Conservation (phyloP, 1,284 basidiomycete genomes). For the Earliella scabrosa region DNA sequence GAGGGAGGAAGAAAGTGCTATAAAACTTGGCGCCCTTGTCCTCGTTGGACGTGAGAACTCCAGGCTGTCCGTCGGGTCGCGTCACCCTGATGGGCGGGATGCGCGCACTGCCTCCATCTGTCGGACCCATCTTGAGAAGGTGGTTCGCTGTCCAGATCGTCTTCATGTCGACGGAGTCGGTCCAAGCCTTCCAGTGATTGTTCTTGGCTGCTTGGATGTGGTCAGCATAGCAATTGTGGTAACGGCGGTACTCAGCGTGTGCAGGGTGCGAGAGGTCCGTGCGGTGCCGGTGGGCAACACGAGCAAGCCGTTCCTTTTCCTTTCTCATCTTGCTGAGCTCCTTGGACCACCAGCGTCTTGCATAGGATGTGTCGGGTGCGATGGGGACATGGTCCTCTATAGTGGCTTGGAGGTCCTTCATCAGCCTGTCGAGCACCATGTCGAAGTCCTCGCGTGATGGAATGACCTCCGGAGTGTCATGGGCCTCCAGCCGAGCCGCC, state of each 20-base stretch:
- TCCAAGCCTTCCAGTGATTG: constrained; percentile 41
- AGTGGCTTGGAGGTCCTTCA: constrained; percentile 19
- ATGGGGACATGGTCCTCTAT: constrained; percentile 30
- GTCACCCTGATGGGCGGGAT: constrained; percentile 32
- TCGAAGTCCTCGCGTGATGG: constrained; percentile 11
- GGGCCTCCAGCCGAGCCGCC: not conserved
- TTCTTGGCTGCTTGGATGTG: constrained; percentile 35
- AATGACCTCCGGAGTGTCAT: not conserved
- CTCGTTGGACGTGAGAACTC: constrained; percentile 4
- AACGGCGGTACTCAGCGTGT: constrained; percentile 27
- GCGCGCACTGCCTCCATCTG: constrained; percentile 36
- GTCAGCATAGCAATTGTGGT: constrained; percentile 33
- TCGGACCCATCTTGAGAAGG: constrained; percentile 29
- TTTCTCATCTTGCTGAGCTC: constrained; percentile 25
- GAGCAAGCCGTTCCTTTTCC: constrained; percentile 30
- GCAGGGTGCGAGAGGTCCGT: constrained; percentile 30
- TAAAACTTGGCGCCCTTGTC: constrained; percentile 30
- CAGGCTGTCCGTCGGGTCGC: constrained; percentile 14
- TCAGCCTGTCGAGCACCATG: constrained; percentile 14
- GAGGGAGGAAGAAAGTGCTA: constrained; percentile 37
- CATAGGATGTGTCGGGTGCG: constrained; percentile 26
- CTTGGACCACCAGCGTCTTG: constrained; percentile 33
- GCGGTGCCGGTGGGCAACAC: constrained; percentile 36
- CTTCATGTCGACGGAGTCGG: constrained; percentile 30
- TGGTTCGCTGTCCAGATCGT: constrained; percentile 39